Evolutionary conservation across 352 stramenopile species (phyloP).

Genomic region (Pythium scleroteichum): DNA sequence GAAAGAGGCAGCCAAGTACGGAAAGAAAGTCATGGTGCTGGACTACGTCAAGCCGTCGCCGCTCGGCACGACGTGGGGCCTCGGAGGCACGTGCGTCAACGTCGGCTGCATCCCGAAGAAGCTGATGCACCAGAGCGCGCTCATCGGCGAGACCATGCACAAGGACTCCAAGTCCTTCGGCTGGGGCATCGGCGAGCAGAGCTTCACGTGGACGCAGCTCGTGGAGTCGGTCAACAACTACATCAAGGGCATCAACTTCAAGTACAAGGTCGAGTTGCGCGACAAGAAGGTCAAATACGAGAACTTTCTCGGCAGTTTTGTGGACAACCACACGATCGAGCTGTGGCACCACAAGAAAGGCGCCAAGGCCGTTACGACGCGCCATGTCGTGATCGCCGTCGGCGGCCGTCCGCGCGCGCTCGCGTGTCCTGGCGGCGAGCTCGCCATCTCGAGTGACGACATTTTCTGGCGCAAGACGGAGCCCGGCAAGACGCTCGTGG

Average conservation of each 20-base stretch:
- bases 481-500: conserved; percentile 95
- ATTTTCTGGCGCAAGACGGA: conserved; percentile 85
- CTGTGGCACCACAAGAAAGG: conserved; percentile 87
- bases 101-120: conserved; percentile 99
- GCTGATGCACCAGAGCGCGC: conserved; percentile 96
- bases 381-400: conserved; percentile 94
- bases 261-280: conserved; percentile 96
- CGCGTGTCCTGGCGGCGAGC: conserved; percentile 89
- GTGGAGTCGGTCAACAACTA: conserved; percentile 95
- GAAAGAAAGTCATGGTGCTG: conserved; percentile 94
- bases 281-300: conserved; percentile 95
- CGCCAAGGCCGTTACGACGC: conserved; percentile 90
- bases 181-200: conserved; percentile 58
- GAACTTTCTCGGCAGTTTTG: conserved; percentile 92
- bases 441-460: conserved; percentile 92
- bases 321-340: conserved; percentile 93
- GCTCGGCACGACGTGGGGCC: conserved; percentile 87
- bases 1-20: conserved; percentile 93
- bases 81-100: conserved; percentile 98
- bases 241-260: conserved; percentile 98
- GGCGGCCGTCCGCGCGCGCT: conserved; percentile 91
- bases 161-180: conserved; percentile 89
- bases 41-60: conserved; percentile 95
- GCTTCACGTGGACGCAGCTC: conserved; percentile 92
- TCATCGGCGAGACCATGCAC: conserved; percentile 89